These are phyloP conservation scores for Trichoderma koningii DNA, from an alignment of 2,329 filamentous ascomycete genomes.

Conservation along the genomic window DNA sequence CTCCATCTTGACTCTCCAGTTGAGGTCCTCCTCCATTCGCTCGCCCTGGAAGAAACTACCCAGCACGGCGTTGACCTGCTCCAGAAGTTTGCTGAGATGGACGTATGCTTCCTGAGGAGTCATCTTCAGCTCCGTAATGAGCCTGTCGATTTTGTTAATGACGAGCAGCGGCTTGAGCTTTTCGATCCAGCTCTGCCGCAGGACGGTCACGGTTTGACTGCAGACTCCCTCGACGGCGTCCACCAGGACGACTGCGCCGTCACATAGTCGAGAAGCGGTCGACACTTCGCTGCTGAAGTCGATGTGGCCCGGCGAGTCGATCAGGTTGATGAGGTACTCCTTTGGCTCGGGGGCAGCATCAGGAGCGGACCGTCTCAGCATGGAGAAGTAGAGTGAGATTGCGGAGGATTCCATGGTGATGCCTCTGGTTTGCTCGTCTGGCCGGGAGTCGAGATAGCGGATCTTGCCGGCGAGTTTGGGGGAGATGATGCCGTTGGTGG, in stretches of 20 bases:
- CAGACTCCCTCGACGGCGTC: slow-evolving; percentile 98
- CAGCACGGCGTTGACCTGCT: slow-evolving; percentile 96
- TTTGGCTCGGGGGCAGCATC: slow-evolving; percentile 71
- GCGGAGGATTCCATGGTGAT: slow-evolving; percentile 99
- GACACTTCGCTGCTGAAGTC: slow-evolving; percentile 99
- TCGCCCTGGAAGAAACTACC: slow-evolving; percentile 98
- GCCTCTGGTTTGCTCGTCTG: slow-evolving; percentile 91
- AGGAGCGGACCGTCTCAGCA: slow-evolving; percentile 72
- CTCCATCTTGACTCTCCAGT: slow-evolving; percentile 93
- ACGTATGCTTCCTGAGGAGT: slow-evolving; percentile 85
- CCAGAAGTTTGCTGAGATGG: slow-evolving; percentile 84
- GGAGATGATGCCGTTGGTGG: slow-evolving; percentile 99
- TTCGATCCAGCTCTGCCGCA: slow-evolving; percentile 93
- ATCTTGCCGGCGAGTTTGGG: slow-evolving; percentile 97
- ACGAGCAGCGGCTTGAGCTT: slow-evolving; percentile 92
- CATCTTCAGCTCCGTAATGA: slow-evolving; percentile 94
- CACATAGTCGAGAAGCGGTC: slow-evolving; percentile 89
- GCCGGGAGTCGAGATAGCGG: slow-evolving; percentile 92
- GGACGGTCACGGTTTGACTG: slow-evolving; percentile 95
- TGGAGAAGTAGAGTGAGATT: slow-evolving; percentile 93
- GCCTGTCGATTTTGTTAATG: slow-evolving; percentile 97
- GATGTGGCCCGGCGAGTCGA: slow-evolving; percentile 97
- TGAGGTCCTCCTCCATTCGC: slow-evolving; percentile 95
- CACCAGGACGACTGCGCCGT: slow-evolving; percentile 90
- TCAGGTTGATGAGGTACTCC: slow-evolving; percentile 95